Evolutionary conservation across 345 rosid species (phyloP).

Genomic region (Gossypium thurberi): DNA sequence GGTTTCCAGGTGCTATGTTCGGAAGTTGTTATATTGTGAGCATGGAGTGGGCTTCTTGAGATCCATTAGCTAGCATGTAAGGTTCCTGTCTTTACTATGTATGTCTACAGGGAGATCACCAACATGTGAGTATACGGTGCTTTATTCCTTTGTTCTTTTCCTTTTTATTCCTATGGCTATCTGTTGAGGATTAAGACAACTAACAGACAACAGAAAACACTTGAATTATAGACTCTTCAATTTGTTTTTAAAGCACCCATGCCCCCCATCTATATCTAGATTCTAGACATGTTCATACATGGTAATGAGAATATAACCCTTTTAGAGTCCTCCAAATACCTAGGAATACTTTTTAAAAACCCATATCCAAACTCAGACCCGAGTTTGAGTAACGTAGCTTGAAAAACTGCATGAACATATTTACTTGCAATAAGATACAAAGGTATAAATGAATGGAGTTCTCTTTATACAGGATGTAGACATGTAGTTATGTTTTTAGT

Average conservation of each 20-base stretch:
- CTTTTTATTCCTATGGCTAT: background rate
- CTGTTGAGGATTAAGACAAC: background rate
- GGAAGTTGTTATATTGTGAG: background rate
- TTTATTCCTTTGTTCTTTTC: background rate
- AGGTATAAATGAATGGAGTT: background rate
- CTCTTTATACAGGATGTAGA: too few relatives aligned
- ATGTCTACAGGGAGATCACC: background rate
- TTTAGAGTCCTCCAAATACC: background rate
- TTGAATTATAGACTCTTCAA: background rate
- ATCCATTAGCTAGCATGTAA: background rate
- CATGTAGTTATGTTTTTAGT: background rate
- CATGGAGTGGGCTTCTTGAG: background rate
- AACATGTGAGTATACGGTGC: too few relatives aligned
- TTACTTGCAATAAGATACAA: too few relatives aligned
- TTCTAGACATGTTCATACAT: too few relatives aligned
- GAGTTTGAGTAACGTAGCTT: background rate
- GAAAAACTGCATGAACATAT: too few relatives aligned
- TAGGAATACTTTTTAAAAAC: too few relatives aligned
- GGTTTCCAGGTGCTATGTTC: background rate
- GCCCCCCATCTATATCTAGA: background rate
- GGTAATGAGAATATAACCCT: too few relatives aligned
- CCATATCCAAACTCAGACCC: background rate
- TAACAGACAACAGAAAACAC: background rate
- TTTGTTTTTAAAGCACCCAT: background rate
- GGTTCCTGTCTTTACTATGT: background rate